These are phyloP conservation scores for Epichloe bromicola DNA, from an alignment of 2,329 filamentous ascomycete species.

Conservation along the genomic window DNA sequence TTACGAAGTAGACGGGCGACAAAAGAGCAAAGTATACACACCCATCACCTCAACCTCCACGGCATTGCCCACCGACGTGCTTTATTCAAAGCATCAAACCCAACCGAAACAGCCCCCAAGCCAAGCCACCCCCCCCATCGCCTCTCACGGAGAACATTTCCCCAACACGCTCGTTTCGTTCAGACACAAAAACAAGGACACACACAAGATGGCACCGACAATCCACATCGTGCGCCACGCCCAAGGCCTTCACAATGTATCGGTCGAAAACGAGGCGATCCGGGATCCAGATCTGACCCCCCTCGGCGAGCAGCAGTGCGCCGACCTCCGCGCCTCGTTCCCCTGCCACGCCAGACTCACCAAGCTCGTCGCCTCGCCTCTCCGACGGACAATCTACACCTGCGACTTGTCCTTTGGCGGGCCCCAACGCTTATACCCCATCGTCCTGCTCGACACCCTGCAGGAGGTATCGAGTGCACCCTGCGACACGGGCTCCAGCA, in stretches of 20 bases:
- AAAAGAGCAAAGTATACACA: too few relatives aligned
- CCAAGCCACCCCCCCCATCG: too few relatives aligned
- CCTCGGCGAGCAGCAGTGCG: constrained; percentile 65
- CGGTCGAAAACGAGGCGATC: constrained; percentile 52
- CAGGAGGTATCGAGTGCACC: constrained; percentile 67
- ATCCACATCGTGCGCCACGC: constrained; percentile 62
- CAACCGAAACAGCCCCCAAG: too few relatives aligned
- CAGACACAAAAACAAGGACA: neutral
- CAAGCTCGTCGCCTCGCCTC: constrained; percentile 63
- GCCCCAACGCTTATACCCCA: constrained; percentile 23
- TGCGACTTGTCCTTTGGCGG: constrained; percentile 56
- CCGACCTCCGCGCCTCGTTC: constrained; percentile 46
- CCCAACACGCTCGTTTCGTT: too few relatives aligned
- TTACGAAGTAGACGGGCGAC: too few relatives aligned
- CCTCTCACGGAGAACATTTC: too few relatives aligned
- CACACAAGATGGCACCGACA: constrained; percentile 32
- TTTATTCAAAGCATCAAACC: too few relatives aligned
- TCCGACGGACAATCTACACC: constrained; percentile 71
- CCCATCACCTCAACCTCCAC: too few relatives aligned
- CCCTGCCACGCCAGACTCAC: constrained; percentile 52
- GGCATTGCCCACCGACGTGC: too few relatives aligned
- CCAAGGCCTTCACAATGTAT: constrained; percentile 72
- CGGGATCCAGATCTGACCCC: constrained; percentile 67
- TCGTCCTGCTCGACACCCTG: constrained; percentile 58
- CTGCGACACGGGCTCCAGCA: constrained; percentile 60